phyloP scores from a whole-genome alignment of 139 green algal genomes.

The Coelastrella sp. region DNA sequence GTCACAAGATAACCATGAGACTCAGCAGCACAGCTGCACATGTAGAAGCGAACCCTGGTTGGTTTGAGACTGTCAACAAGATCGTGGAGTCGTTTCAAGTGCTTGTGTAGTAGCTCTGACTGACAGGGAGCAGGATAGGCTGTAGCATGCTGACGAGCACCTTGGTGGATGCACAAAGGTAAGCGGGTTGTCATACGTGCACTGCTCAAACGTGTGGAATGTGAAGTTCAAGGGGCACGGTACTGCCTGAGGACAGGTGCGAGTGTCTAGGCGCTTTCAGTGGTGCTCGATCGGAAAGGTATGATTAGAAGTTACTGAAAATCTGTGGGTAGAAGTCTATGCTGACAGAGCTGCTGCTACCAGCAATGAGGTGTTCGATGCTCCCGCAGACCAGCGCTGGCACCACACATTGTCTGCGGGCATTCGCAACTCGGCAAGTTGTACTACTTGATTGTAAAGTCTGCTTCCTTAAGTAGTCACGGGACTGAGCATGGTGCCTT shows the following conservation, averaged over 20 bases:
- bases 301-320: not conserved
- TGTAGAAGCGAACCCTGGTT: not conserved
- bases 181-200: not conserved
- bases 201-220: too few relatives aligned
- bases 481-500: not conserved
- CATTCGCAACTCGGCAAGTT: not conserved
- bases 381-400: not conserved
- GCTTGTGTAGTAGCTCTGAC: not conserved
- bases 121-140: not conserved
- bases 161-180: not conserved
- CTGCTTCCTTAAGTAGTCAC: not conserved
- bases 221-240: too few relatives aligned
- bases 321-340: not conserved
- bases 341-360: not conserved
- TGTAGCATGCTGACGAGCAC: too few relatives aligned
- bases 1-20: not conserved
- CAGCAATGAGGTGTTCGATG: not conserved
- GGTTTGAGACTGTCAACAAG: not conserved
- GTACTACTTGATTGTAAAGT: not conserved
- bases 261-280: too few relatives aligned
- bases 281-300: too few relatives aligned
- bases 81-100: conserved; percentile 17
- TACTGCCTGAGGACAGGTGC: too few relatives aligned
- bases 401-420: not conserved
- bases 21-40: not conserved